phyloP scores from a whole-genome alignment of 2,329 filamentous ascomycete genomes.

The Trichophyton benhamiae region DNA sequence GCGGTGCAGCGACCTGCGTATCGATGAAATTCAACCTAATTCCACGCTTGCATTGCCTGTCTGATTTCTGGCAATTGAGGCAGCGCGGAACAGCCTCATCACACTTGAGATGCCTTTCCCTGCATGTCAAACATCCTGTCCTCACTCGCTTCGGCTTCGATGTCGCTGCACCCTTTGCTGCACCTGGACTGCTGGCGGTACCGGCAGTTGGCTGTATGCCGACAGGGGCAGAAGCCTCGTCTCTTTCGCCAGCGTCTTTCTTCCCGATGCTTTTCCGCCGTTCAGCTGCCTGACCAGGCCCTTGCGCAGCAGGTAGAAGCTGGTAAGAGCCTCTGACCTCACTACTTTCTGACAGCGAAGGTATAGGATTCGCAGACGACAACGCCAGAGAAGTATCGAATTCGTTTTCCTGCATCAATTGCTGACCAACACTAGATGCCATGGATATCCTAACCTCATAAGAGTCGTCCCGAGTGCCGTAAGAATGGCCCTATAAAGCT shows the following conservation, averaged over 20 bases:
- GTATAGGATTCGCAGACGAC: conserved; percentile 7
- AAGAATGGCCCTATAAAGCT: not conserved
- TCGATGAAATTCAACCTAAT: conserved; percentile 87
- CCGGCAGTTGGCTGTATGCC: not conserved
- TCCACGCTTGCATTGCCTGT: conserved; percentile 71
- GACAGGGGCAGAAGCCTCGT: not conserved
- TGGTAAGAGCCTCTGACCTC: conserved; percentile 10
- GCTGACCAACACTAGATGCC: conserved; percentile 15
- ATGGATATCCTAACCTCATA: conserved; percentile 11
- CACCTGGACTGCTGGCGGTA: conserved; percentile 12
- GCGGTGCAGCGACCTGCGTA: conserved; percentile 58
- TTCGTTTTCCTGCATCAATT: conserved; percentile 16
- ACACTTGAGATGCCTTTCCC: conserved; percentile 82
- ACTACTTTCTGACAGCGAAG: conserved; percentile 9
- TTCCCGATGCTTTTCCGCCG: conserved; percentile 3
- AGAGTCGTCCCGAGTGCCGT: not conserved
- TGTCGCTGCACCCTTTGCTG: conserved; percentile 14
- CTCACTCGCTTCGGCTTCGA: conserved; percentile 71
- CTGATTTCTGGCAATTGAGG: conserved; percentile 80
- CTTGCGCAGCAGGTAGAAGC: conserved; percentile 5
- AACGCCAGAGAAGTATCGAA: conserved; percentile 16
- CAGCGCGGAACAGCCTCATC: conserved; percentile 59
- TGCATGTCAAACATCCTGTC: conserved; percentile 81
- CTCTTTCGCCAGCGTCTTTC: conserved; percentile 4
- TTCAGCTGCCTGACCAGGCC: conserved; percentile 2